Evolutionary conservation across 2,329 filamentous ascomycete genomes (phyloP), one percentile per base, ranked within the genome.

Genomic region (Aschersonia sp.): DNA sequence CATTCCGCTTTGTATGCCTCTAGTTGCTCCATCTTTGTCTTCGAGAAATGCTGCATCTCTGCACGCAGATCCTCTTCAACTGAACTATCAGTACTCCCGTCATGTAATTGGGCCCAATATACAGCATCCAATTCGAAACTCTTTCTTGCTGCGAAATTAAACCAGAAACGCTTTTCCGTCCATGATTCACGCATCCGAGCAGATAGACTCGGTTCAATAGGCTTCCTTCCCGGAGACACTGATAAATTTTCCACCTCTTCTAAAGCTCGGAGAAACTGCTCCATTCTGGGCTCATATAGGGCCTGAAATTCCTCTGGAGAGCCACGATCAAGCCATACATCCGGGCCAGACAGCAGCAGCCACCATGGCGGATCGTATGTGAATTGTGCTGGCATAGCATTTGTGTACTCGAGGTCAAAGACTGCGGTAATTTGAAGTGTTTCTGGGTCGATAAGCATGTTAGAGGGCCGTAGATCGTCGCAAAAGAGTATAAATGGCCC

Each of bases 341-440:
- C 55, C 11, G 57, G 56, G 1, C 53, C 48, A n/a, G 49, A 41
- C 6, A 59, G 44, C 41, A 69, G 48, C 4, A 69, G 56, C 65
- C 66, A 69, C 62, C 61, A 66, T 22, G 66, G 64, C 45, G 58
- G 58, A 31, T 65, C 63, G 47, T 61, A 61, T 2, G 59, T 47
- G 50, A 63, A 68, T 49, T 68, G 62, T 2, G 58, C 55, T 1
- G 66, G 66, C 60, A 66, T 62, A 45, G 55, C 53, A 49, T 71
- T 66, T 43, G 65, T 66, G 44, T 66, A 69, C 53, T 68, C 66
- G 29, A 61, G 56, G 48, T 70, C 66, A 41, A 69, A 50, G 14
- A 67, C 53, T 1, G 62, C 65, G 0, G 55, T 65, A 41, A 69
- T 63, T 6, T 51, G 52, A 2, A 64, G 52, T 30, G 59, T 67